These are phyloP conservation scores for Rhizoctonia solani DNA, from an alignment of 1,284 basidiomycete genomes.

Conservation along the genomic window DNA sequence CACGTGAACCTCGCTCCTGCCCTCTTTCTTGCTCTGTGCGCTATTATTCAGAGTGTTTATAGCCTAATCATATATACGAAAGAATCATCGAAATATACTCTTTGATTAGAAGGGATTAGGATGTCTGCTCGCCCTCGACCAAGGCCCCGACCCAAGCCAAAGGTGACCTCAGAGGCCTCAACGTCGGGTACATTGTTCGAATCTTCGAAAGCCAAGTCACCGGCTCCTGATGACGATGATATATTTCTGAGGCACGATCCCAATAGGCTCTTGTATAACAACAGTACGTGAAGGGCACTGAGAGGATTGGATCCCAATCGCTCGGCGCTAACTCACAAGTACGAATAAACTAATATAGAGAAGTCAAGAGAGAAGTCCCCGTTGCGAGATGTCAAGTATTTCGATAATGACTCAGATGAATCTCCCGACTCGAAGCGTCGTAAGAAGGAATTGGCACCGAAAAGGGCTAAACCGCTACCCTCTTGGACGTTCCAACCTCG, in stretches of 20 bases:
- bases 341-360: constrained; percentile 10
- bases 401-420: background rate
- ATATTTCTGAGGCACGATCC: constrained; percentile 27
- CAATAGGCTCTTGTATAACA: constrained; percentile 12
- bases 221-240: constrained; percentile 13
- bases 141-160: constrained; percentile 25
- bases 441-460: background rate
- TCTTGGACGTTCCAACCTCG: constrained; percentile 16
- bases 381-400: constrained; percentile 24
- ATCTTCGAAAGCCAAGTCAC: constrained; percentile 7
- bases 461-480: constrained; percentile 19
- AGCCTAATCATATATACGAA: background rate
- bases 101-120: background rate
- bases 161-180: constrained; percentile 6
- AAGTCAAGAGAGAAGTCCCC: constrained; percentile 28
- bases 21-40: background rate
- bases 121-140: constrained; percentile 29
- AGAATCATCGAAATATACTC: background rate
- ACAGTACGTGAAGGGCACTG: constrained; percentile 4
- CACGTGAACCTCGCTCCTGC: too few relatives aligned
- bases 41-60: background rate
- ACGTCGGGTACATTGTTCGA: constrained; percentile 1
- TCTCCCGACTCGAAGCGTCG: constrained; percentile 29
- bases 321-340: constrained; percentile 24
- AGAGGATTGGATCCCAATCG: background rate